phyloP scores from a whole-genome alignment of 2,329 filamentous ascomycete genomes.

The Tolypocladium endophyticum region DNA sequence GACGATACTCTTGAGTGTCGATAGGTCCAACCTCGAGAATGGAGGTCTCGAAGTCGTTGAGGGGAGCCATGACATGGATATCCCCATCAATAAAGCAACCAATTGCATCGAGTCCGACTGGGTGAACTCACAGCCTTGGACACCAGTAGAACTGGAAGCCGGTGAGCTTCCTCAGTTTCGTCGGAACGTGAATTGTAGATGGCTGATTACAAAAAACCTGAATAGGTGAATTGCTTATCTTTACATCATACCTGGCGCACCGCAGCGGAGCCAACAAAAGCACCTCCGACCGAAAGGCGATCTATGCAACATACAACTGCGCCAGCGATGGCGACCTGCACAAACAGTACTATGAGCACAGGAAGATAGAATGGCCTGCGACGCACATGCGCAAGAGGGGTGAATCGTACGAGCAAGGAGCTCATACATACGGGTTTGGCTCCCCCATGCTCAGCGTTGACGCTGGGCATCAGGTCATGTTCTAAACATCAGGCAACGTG shows the following conservation, averaged over 20 bases:
- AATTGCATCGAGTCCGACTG: slow-evolving; percentile 8
- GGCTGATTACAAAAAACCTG: background rate
- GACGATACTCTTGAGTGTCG: slow-evolving; percentile 9
- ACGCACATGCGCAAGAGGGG: slow-evolving; percentile 10
- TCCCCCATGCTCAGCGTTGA: slow-evolving; percentile 10
- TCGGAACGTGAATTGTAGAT: background rate
- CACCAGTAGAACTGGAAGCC: slow-evolving; percentile 7
- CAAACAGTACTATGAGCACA: slow-evolving; percentile 8
- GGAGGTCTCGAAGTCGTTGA: slow-evolving; percentile 9
- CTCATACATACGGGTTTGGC: slow-evolving; percentile 7
- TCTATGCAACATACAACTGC: slow-evolving; percentile 11
- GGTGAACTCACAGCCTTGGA: slow-evolving; percentile 6
- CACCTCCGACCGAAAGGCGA: slow-evolving; percentile 7
- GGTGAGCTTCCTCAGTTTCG: slow-evolving; percentile 1
- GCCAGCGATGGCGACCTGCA: slow-evolving; percentile 8
- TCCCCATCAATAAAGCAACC: slow-evolving; percentile 6
- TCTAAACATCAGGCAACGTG: background rate
- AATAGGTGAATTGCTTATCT: slow-evolving; percentile 8
- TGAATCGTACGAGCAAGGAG: slow-evolving; percentile 5
- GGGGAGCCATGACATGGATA: slow-evolving; percentile 6
- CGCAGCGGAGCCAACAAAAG: slow-evolving; percentile 8
- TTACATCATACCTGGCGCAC: slow-evolving; percentile 9
- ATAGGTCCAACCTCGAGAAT: slow-evolving; percentile 7
- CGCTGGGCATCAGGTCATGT: slow-evolving; percentile 7
- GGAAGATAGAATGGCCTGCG: slow-evolving; percentile 8